Evolutionary conservation across 202 grass and related monocot genomes (phyloP).

Genomic region (Eragrostis tef): DNA sequence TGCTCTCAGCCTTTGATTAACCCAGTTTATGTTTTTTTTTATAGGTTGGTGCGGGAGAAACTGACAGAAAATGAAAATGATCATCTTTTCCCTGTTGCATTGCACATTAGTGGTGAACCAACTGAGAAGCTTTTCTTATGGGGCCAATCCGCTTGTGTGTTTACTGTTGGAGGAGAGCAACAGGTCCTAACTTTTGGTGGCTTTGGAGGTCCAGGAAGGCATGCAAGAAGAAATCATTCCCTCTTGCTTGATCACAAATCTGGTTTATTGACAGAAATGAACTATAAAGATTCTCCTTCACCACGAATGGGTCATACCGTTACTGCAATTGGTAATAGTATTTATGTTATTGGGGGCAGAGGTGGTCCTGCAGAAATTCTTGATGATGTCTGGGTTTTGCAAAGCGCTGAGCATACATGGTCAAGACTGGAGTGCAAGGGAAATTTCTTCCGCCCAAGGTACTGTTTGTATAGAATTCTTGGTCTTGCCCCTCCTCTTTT

Average conservation of each 20-base stretch:
- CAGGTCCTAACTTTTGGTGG: conserved; percentile 80
- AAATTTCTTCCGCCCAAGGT: conserved; percentile 67
- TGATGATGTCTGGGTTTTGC: conserved; percentile 83
- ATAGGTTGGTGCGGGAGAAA: conserved; percentile 62
- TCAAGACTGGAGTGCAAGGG: conserved; percentile 63
- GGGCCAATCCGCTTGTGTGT: conserved; percentile 77
- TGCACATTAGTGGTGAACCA: conserved; percentile 70
- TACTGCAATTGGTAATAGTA: conserved; percentile 52
- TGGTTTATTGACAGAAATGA: conserved; percentile 64
- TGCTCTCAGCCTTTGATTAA: conserved; percentile 18
- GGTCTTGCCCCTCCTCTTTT: neutral
- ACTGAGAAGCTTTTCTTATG: conserved; percentile 89
- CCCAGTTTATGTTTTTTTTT: neutral
- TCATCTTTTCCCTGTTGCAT: conserved; percentile 54
- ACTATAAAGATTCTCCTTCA: conserved; percentile 55
- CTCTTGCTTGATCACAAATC: conserved; percentile 68
- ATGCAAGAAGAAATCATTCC: conserved; percentile 75
- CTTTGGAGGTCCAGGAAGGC: conserved; percentile 88
- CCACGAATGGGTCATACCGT: conserved; percentile 84
- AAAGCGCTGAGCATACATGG: conserved; percentile 64
- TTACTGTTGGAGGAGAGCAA: conserved; percentile 53
- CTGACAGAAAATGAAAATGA: conserved; percentile 42
- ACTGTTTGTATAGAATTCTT: conserved; percentile 29
- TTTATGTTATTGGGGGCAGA: conserved; percentile 93
- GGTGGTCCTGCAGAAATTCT: conserved; percentile 81